These are phyloP conservation scores for Coemansia sp. DNA, from an alignment of 192 early-diverging fungal genomes.

Conservation along the genomic window DNA sequence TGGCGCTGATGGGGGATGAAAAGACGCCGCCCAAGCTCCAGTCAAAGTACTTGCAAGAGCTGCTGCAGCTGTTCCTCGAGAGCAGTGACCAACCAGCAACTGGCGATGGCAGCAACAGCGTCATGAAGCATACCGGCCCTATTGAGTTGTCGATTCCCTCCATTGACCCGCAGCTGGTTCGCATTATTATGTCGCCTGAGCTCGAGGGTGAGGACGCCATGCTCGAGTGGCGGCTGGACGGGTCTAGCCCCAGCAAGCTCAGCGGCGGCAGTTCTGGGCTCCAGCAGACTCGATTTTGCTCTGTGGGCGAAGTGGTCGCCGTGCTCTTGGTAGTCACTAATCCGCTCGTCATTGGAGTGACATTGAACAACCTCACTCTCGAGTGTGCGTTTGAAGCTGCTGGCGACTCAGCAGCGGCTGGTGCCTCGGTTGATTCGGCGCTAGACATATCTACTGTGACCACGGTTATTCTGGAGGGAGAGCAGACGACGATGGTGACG, in stretches of 20 bases:
- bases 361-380: slow-evolving; percentile 42
- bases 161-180: slow-evolving; percentile 48
- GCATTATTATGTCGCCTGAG: slow-evolving; percentile 47
- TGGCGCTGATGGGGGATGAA: slow-evolving; percentile 63
- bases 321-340: slow-evolving; percentile 47
- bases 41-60: slow-evolving; percentile 50
- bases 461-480: slow-evolving; percentile 40
- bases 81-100: slow-evolving; percentile 13
- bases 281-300: slow-evolving; percentile 26
- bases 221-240: slow-evolving; percentile 27
- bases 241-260: slow-evolving; percentile 11
- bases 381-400: slow-evolving; percentile 30
- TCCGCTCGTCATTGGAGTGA: slow-evolving; percentile 44
- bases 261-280: background rate
- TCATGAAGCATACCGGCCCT: background rate
- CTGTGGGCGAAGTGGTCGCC: slow-evolving; percentile 41
- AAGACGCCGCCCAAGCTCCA: slow-evolving; percentile 45
- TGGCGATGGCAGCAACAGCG: background rate
- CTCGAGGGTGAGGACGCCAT: slow-evolving; percentile 46
- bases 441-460: slow-evolving; percentile 24
- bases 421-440: background rate
- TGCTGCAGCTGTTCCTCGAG: slow-evolving; percentile 46
- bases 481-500: slow-evolving; percentile 37
- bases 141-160: slow-evolving; percentile 62
- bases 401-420: background rate